Base-by-base conservation (phyloP, 805 yeast species). In the Blastobotrys muscicola region DNA sequence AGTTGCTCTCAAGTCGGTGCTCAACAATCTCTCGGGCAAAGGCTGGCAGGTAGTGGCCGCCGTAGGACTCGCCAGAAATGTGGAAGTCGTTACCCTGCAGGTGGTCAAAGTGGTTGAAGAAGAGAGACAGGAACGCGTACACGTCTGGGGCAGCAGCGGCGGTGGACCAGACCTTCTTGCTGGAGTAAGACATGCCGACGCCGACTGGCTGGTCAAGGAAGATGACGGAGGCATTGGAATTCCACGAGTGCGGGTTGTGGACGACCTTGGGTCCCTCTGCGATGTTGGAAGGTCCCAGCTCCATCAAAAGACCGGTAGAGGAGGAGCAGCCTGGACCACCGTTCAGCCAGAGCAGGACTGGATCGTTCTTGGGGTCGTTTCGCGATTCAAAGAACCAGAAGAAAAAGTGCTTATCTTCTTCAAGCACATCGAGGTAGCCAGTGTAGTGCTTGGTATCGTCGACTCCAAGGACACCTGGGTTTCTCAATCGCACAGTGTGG, bases 301-400 rank as follows among this genome's bases (percentile, higher is more conserved):
- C 95, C 60, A 85, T 84, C 59, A 85, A 82, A 52, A 84, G 71
- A 0, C 95, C 95, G 10, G 94, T 84, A 65, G 85, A 65, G 8
- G 94, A 84, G 11, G 94, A 83, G 66, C 95, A 86, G 3, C 96
- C 96, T 36, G 96, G 95, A 12, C 96, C 96, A 54, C 96, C 96
- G 59, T 86, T 86, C 59, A 86, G 72, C 95, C 95, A 85, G 56
- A 87, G 69, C 41, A 87, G 74, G 34, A 85, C 70, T 1, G 95
- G 95, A 63, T 85, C 95, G 47, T 72, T 83, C 50, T 67, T 67
- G n/a, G 95, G 95, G 62, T 84, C 89, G 60, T 81, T 82, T 70
- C 94, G 77, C 47, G 90, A 80, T 65, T 86, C 95, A 56, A 86
- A 87, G 58, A 80, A 81, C 89, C 92, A 72, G 57, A 69, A 74